Conservation (phyloP, 2,329 filamentous ascomycete species). For the Sclerotinia minor region DNA sequence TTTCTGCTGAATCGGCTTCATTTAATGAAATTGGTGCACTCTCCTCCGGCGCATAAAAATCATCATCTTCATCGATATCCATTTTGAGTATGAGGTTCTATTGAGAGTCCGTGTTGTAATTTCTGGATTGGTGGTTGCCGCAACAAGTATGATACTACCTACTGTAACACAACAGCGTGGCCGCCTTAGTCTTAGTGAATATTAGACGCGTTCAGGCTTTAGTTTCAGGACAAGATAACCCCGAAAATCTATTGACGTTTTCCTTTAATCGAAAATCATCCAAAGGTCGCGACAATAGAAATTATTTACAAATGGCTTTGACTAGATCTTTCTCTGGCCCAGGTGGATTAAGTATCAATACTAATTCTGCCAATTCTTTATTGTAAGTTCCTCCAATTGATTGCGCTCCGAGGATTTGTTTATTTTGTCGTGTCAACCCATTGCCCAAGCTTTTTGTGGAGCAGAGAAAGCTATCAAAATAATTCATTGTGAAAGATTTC, state of each 20-base stretch:
- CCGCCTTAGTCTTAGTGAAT: constrained; percentile 16
- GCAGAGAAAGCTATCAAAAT: constrained; percentile 26
- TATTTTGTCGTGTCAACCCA: constrained; percentile 17
- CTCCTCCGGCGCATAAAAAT: constrained; percentile 65
- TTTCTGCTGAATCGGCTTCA: constrained; percentile 33
- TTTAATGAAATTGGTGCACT: constrained; percentile 42
- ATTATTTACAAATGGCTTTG: constrained; percentile 37
- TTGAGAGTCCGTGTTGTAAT: constrained; percentile 13
- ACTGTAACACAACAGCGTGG: neutral
- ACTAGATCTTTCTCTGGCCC: constrained; percentile 60
- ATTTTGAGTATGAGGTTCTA: constrained; percentile 46
- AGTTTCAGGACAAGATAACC: neutral
- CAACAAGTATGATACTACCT: neutral
- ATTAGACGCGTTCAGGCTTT: constrained; percentile 15
- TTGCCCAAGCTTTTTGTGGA: constrained; percentile 24
- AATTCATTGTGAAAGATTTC: constrained; percentile 23
- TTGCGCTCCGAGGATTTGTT: neutral
- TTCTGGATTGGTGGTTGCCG: constrained; percentile 11
- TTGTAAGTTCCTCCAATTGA: constrained; percentile 47
- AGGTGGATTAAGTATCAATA: constrained; percentile 64
- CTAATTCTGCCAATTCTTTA: constrained; percentile 58
- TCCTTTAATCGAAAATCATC: neutral
- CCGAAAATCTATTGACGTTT: neutral
- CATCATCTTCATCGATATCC: constrained; percentile 68
- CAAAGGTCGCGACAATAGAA: neutral